Base-by-base conservation (phyloP, 2,329 filamentous ascomycete genomes). In the Truncatella angustata region DNA sequence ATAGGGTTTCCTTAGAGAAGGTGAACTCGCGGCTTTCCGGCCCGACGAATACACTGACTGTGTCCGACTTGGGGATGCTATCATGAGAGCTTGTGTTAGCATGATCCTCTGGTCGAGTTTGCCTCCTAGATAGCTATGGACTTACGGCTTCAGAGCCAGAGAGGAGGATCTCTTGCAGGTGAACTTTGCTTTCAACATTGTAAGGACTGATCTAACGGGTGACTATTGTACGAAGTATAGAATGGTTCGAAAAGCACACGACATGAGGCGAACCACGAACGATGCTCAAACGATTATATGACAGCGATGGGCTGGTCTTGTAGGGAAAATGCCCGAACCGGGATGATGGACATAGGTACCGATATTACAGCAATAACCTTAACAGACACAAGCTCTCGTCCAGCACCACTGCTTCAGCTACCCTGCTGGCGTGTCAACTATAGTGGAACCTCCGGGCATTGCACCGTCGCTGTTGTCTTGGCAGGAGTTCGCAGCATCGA, bases 1-100 rank as follows among this genome's bases (percentile, higher is more conserved):
- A 54, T 1, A 71, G 51, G 14, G 66, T 58, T 39, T 61, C 58
- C 47, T 60, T 63, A 36, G 68, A 56, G 12, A 70, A 59, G 39
- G 60, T 44, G 49, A 69, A 69, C 36, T 63, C 60, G 20, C 58
- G 48, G 39, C 59, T 48, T 28, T 62, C 57, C 10, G 59, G 50
- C 2, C 68, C 68, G 35, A 70, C 65, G 20, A 68, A 35, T 20
- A 71, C 54, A 21, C 60, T 64, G 34, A 69, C 62, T 21, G 55
- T 58, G 36, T 64, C 59, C 30, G 60, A 56, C 4, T 58, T 57
- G 21, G 50, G 47, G 50, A 57, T 52, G 23, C 56, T 64, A 30
- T 55, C 43, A 30, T 36, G 35, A 11, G 21, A 36, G 47, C 11
- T 18, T 10, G n/a, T 24, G 36, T 52, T 42, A 48, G 37, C 21